phyloP scores from a whole-genome alignment of 2,329 filamentous ascomycete genomes.

The Xylaria sp. region DNA sequence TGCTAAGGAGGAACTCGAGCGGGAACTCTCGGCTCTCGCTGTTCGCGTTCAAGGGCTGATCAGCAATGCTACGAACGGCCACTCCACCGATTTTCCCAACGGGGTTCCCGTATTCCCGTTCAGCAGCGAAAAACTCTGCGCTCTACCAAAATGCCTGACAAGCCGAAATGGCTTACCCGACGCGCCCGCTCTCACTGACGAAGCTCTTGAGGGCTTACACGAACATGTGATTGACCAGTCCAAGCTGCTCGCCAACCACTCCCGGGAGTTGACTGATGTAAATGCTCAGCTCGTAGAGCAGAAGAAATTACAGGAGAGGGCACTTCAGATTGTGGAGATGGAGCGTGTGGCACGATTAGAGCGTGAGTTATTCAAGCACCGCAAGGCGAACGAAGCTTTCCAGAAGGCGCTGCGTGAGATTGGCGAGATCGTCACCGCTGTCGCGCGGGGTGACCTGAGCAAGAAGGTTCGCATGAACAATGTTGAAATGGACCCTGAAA shows the following conservation, averaged over 20 bases:
- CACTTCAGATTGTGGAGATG: slow-evolving; percentile 75
- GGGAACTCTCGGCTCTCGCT: slow-evolving; percentile 73
- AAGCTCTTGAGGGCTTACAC: slow-evolving; percentile 77
- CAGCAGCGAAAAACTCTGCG: slow-evolving; percentile 43
- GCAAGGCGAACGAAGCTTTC: slow-evolving; percentile 97
- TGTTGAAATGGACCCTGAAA: slow-evolving; percentile 96
- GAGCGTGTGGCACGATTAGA: slow-evolving; percentile 86
- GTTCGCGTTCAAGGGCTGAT: slow-evolving; percentile 78
- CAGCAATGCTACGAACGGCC: slow-evolving; percentile 55
- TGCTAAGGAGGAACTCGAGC: slow-evolving; percentile 74
- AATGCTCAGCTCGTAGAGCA: slow-evolving; percentile 82
- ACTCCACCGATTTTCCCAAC: slow-evolving; percentile 75
- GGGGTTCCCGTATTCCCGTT: slow-evolving; percentile 63
- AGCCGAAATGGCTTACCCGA: slow-evolving; percentile 33
- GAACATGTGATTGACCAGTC: slow-evolving; percentile 93
- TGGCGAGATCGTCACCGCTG: slow-evolving; percentile 93
- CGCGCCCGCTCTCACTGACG: slow-evolving; percentile 58
- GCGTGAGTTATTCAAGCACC: slow-evolving; percentile 91
- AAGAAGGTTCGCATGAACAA: slow-evolving; percentile 96
- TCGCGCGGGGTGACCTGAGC: slow-evolving; percentile 89
- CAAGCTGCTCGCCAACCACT: slow-evolving; percentile 82
- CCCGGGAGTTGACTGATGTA: slow-evolving; percentile 77
- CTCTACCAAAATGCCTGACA: slow-evolving; percentile 42
- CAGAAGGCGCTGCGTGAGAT: slow-evolving; percentile 96
- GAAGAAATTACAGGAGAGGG: slow-evolving; percentile 76